Conservation (phyloP, 2,329 filamentous ascomycete species). For the Pseudocercospora vitis region DNA sequence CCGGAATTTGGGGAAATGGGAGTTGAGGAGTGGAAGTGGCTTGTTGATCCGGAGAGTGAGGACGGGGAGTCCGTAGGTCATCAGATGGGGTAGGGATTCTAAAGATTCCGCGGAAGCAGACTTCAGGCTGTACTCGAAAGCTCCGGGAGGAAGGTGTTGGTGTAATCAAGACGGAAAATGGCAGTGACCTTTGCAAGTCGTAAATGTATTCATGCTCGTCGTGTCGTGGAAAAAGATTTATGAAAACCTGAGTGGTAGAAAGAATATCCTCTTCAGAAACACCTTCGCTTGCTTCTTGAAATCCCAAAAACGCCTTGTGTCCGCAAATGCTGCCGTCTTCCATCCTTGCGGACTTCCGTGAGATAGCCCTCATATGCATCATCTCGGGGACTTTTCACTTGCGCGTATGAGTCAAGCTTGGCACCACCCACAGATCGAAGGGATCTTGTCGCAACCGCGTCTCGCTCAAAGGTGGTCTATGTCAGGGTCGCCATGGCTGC, state of each 20-base stretch:
- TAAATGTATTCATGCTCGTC: conserved; percentile 6
- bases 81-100: too few relatives aligned
- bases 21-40: background rate
- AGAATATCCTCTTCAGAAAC: background rate
- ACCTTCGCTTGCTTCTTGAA: background rate
- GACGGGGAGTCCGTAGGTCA: too few relatives aligned
- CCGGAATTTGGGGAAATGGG: background rate
- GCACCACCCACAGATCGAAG: too few relatives aligned
- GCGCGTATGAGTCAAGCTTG: too few relatives aligned
- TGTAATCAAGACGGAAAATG: too few relatives aligned
- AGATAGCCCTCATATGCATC: background rate
- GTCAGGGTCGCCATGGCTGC: conserved; percentile 47
- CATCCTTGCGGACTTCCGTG: background rate
- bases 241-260: background rate
- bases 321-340: background rate
- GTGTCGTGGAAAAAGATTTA: background rate
- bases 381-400: background rate
- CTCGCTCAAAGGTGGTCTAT: conserved; percentile 21
- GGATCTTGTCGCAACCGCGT: background rate
- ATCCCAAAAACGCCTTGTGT: background rate
- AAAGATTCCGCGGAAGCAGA: too few relatives aligned
- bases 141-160: background rate
- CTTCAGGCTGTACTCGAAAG: too few relatives aligned
- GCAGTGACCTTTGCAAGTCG: too few relatives aligned
- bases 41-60: background rate